Conservation (phyloP, 1,284 basidiomycete genomes). For the Moesziomyces sp. region DNA sequence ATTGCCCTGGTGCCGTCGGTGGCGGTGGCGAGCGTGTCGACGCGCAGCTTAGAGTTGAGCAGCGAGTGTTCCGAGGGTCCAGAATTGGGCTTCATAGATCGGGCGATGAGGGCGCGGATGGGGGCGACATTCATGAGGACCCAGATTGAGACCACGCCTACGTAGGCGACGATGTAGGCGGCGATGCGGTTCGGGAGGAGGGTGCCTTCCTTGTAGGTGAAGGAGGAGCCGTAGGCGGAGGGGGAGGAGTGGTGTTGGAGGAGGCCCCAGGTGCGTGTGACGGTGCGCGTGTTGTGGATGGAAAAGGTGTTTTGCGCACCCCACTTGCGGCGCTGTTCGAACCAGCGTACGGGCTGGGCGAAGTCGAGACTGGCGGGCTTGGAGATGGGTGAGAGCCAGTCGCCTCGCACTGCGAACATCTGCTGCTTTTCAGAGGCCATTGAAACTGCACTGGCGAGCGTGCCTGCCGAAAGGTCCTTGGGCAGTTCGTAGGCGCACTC, state of each 20-base stretch:
- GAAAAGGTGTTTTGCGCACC: constrained; percentile 78
- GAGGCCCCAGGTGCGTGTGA: constrained; percentile 82
- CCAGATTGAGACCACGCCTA: constrained; percentile 67
- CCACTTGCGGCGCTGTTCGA: constrained; percentile 70
- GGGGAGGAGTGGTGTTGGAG: constrained; percentile 69
- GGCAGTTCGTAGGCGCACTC: constrained; percentile 69
- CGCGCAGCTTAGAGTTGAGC: constrained; percentile 6
- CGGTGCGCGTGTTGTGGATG: constrained; percentile 75
- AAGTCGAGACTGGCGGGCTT: constrained; percentile 68
- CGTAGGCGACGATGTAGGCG: constrained; percentile 70
- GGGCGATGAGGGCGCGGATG: constrained; percentile 7
- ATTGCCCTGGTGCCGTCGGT: constrained; percentile 71
- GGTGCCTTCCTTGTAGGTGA: constrained; percentile 80
- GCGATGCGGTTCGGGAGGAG: constrained; percentile 70
- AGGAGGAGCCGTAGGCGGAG: constrained; percentile 69
- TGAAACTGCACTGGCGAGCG: constrained; percentile 73
- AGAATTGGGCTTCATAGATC: constrained; percentile 25
- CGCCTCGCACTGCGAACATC: constrained; percentile 25
- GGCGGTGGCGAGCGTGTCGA: constrained; percentile 69
- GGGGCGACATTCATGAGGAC: constrained; percentile 28
- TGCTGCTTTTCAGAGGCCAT: constrained; percentile 48
- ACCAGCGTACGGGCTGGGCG: constrained; percentile 71
- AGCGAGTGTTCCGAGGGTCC: constrained; percentile 26
- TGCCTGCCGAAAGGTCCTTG: constrained; percentile 78
- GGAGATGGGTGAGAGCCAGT: constrained; percentile 29